phyloP scores from a whole-genome alignment of 495 filamentous ascomycete species.

The Penicillium dipodomyicola region DNA sequence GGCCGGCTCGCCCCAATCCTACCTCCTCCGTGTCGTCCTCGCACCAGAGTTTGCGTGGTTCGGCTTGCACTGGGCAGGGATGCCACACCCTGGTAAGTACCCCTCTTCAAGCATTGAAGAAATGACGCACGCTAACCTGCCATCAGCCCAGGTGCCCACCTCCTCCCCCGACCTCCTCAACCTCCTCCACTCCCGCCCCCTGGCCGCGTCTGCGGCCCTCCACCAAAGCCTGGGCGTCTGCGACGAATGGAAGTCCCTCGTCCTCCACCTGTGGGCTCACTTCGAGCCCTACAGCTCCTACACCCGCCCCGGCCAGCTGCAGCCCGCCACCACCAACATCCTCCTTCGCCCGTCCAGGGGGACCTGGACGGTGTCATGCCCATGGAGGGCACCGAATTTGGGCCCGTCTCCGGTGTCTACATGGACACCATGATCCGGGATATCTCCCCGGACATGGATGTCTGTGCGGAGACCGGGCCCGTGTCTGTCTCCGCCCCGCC shows the following conservation, averaged over 20 bases:
- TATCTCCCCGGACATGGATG: conserved; percentile 2
- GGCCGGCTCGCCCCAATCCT: conserved; percentile 1
- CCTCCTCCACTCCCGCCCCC: conserved; percentile 5
- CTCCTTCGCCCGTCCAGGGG: too few species aligned
- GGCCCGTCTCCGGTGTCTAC: not conserved
- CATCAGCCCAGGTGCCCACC: not conserved
- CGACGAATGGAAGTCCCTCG: not conserved
- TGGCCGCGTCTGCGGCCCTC: not conserved
- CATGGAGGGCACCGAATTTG: not conserved
- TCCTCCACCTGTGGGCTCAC: not conserved
- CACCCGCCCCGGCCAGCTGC: not conserved
- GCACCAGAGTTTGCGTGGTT: conserved; percentile 10
- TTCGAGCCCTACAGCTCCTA: not conserved
- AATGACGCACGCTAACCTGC: not conserved
- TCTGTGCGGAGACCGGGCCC: not conserved
- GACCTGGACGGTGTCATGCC: not conserved
- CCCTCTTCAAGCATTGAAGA: not conserved
- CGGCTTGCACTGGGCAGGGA: conserved; percentile 11
- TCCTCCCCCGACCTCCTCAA: not conserved
- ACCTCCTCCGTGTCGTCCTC: conserved; percentile 6
- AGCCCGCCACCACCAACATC: not conserved
- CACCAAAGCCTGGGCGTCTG: not conserved
- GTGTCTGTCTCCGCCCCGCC: not conserved
- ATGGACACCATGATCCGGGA: conserved; percentile 1
- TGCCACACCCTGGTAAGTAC: conserved; percentile 1